Evolutionary conservation across 2,329 filamentous ascomycete genomes (phyloP).

Genomic region (Penicillium griseofulvum): DNA sequence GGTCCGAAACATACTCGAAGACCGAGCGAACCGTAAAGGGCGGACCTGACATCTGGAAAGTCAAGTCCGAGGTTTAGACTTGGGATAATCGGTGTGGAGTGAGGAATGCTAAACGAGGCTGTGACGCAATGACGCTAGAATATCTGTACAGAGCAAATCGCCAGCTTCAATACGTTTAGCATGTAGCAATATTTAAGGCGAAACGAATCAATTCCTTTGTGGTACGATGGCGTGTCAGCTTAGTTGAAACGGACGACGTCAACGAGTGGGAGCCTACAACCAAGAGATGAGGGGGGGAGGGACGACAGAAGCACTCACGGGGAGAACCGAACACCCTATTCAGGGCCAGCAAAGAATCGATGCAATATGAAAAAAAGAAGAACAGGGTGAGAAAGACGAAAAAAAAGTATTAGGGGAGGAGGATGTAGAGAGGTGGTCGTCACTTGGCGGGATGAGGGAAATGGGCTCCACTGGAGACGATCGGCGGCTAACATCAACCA

Average conservation of each 20-base stretch:
- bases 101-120: slow-evolving; percentile 15
- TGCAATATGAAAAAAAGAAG: slow-evolving; percentile 3
- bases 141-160: slow-evolving; percentile 22
- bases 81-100: slow-evolving; percentile 27
- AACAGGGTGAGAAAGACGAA: slow-evolving; percentile 3
- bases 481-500: slow-evolving; percentile 35
- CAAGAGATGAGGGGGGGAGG: slow-evolving; percentile 22
- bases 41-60: slow-evolving; percentile 62
- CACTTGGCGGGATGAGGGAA: slow-evolving; percentile 33
- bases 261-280: slow-evolving; percentile 25
- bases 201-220: slow-evolving; percentile 23
- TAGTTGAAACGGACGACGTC: slow-evolving; percentile 27
- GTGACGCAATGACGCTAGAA: slow-evolving; percentile 16
- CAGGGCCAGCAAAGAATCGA: slow-evolving; percentile 8
- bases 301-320: slow-evolving; percentile 15
- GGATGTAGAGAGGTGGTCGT: slow-evolving; percentile 27
- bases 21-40: slow-evolving; percentile 94
- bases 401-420: slow-evolving; percentile 7
- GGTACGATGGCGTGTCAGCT: slow-evolving; percentile 28
- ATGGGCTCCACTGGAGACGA: slow-evolving; percentile 33
- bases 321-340: slow-evolving; percentile 9
- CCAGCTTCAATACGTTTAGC: slow-evolving; percentile 20
- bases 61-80: slow-evolving; percentile 22
- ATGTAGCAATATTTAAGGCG: slow-evolving; percentile 18
- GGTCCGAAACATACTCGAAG: slow-evolving; percentile 88